Base-by-base conservation (phyloP, 306 rosid species). In the Rubus parviflorus region DNA sequence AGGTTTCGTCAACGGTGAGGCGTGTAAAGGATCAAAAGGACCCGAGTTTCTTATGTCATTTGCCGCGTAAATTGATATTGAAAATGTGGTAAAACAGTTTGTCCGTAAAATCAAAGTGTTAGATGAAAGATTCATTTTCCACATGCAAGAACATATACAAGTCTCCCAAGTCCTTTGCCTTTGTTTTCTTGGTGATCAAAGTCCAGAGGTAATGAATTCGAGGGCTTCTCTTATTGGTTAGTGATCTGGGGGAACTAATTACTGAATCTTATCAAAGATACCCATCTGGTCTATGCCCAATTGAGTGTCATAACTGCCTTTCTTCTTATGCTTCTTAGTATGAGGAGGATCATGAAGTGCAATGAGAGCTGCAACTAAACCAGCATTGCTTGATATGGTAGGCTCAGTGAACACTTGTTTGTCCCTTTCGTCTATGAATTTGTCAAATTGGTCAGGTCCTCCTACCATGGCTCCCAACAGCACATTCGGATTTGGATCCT, bases 381-480 rank as follows among this genome's bases (percentile, higher is more conserved):
- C 96, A 40, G 93, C 96, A 89, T 87, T 94, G 89, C 94, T 87
- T 76, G 92, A 86, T 76, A 94, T 84, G 56, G 74, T 90, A 35
- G 97, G 96, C 68, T 94, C 90, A 1, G 91, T 91, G 83, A 91
- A 89, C 86, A 64, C n/a, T 77, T 82, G 73, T 46, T 85, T 83
- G 37, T 54, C 84, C 83, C 98, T 89, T 68, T 86, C 88, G 25
- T 91, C 97, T 8, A 53, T 19, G 78, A 90, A 94, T 5, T 82
- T 75, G 65, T 94, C 98, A 65, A 53, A 57, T 43, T 57, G 23
- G 73, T 83, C 88, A 45, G 96, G 96, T 16, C 96, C 94, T 75
- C 88, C 93, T 68, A 90, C 93, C 97, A 91, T 87, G 78, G 97
- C 97, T 83, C 96, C 98, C 68, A 80, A 70, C 75, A 90, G 82